Conservation (phyloP, 192 early-diverging fungal species). For the Fimicolochytrium jonesii region DNA sequence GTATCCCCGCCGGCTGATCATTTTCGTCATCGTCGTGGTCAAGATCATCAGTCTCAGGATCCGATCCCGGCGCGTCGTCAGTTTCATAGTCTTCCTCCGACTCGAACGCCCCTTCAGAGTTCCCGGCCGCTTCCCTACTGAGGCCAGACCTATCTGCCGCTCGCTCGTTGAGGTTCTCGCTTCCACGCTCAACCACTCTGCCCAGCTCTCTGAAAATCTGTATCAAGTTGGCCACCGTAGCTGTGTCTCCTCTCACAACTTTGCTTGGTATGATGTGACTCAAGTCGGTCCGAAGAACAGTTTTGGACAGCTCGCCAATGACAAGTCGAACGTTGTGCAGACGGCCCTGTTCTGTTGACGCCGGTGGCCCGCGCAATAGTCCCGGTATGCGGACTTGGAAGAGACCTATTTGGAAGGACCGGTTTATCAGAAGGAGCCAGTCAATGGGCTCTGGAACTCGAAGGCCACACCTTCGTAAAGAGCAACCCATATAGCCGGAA, state of each 20-base stretch:
- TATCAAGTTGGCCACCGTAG: slow-evolving; percentile 7
- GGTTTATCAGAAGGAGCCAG: too few species aligned
- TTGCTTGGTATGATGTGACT: slow-evolving; percentile 15
- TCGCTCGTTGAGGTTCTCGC: not conserved
- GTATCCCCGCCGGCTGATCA: too few species aligned
- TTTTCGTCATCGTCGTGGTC: not conserved
- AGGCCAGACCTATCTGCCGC: not conserved
- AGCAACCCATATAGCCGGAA: slow-evolving; percentile 29
- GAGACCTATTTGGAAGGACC: too few species aligned
- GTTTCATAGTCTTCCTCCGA: not conserved
- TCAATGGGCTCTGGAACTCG: too few species aligned
- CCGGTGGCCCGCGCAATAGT: not conserved
- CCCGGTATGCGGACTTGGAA: slow-evolving; percentile 19
- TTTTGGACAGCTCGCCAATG: not conserved
- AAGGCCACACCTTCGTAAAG: slow-evolving; percentile 19
- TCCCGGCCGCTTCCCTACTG: not conserved
- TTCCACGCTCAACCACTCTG: not conserved
- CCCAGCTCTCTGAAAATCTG: slow-evolving; percentile 23
- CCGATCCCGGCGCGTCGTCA: too few species aligned
- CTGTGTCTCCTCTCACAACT: slow-evolving; percentile 3
- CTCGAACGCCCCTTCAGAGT: not conserved
- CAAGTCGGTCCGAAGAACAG: slow-evolving; percentile 15
- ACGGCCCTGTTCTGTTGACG: not conserved
- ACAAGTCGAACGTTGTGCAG: slow-evolving; percentile 18
- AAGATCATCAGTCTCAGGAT: too few species aligned